phyloP scores from a whole-genome alignment of 2,329 filamentous ascomycete genomes.

The Amauroascus niger region DNA sequence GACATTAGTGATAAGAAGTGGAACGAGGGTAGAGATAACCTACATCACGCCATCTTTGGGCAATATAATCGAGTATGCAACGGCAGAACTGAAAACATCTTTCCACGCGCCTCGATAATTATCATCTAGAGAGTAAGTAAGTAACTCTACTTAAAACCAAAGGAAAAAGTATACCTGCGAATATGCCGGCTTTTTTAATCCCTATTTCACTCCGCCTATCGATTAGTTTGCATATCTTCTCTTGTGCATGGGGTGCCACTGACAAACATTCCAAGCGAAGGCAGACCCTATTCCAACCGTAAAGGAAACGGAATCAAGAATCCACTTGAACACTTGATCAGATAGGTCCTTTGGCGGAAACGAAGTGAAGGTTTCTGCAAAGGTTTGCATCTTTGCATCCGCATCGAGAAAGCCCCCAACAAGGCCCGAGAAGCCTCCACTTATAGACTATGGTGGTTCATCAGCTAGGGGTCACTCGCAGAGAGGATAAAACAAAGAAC shows the following conservation, averaged over 20 bases:
- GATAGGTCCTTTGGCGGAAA: neutral
- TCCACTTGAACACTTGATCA: neutral
- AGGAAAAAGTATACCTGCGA: neutral
- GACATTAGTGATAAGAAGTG: neutral
- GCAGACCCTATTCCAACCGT: slow-evolving; percentile 4
- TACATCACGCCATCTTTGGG: slow-evolving; percentile 6
- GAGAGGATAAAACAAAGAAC: neutral
- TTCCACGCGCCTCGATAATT: slow-evolving; percentile 5
- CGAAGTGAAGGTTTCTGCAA: neutral
- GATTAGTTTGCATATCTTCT: neutral
- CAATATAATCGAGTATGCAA: neutral
- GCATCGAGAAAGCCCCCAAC: neutral
- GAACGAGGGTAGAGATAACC: neutral
- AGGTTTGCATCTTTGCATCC: neutral
- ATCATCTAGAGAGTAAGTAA: neutral
- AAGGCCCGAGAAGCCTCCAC: neutral
- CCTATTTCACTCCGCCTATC: neutral
- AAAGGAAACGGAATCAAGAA: neutral
- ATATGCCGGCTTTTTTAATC: neutral
- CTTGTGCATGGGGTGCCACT: neutral
- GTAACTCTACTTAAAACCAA: neutral
- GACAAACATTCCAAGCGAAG: slow-evolving; percentile 8
- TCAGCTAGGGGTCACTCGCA: too few relatives aligned
- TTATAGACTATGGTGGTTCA: slow-evolving; percentile 4
- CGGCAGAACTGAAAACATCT: slow-evolving; percentile 6